phyloP scores from a whole-genome alignment of 2,329 filamentous ascomycete genomes.

The Pestalotiopsis sp. region DNA sequence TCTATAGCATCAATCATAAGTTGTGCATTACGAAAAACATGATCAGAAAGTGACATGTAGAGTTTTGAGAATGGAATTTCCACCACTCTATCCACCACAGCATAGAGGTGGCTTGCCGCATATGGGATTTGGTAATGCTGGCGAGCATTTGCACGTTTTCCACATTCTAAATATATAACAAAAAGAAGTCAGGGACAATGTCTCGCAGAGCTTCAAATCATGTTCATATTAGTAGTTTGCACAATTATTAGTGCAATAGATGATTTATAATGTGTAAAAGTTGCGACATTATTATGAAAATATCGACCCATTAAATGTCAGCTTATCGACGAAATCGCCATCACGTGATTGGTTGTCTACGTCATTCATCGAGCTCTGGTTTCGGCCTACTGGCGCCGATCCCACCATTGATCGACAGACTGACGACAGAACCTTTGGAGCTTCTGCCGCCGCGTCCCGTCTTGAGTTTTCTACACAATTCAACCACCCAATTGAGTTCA shows the following conservation, averaged over 20 bases:
- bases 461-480: not conserved
- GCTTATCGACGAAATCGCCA: not conserved
- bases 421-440: conserved; percentile 7
- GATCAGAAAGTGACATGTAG: not conserved
- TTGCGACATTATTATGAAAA: too few relatives aligned
- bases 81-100: not conserved
- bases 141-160: too few relatives aligned
- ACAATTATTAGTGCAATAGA: too few relatives aligned
- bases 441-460: not conserved
- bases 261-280: too few relatives aligned
- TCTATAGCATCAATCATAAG: not conserved
- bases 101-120: too few relatives aligned
- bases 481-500: conserved; percentile 11
- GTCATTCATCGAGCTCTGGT: not conserved
- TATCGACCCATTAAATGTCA: too few relatives aligned
- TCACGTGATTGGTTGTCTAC: conserved; percentile 13
- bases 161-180: too few relatives aligned
- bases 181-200: too few relatives aligned
- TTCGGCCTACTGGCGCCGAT: not conserved
- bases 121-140: too few relatives aligned
- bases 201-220: too few relatives aligned
- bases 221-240: too few relatives aligned
- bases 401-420: conserved; percentile 7
- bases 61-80: not conserved
- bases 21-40: not conserved